Conservation (phyloP, 441 rosid species). For the Erodium texanum region DNA sequence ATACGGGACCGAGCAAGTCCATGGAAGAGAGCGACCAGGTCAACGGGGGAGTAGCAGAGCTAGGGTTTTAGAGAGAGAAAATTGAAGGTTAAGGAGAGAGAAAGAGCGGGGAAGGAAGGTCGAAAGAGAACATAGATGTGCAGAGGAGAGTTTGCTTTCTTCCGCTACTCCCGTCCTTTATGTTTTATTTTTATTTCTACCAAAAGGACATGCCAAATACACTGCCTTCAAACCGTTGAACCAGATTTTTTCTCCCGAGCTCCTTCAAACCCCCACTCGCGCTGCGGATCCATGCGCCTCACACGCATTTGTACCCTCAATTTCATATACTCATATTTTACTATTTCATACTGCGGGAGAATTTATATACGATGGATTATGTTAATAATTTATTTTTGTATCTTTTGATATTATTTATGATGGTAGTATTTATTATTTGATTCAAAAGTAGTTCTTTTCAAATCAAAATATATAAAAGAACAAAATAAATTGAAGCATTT, state of each 20-base stretch:
- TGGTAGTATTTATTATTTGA: no score
- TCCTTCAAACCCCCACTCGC: neutral
- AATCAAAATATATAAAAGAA: no score
- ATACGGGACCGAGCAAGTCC: conserved; percentile 11
- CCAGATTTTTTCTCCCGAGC: neutral
- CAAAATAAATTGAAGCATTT: no score
- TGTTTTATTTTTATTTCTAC: neutral
- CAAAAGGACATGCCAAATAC: neutral
- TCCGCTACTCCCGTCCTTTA: neutral
- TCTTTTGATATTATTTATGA: no score
- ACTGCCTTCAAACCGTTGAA: conserved; percentile 9
- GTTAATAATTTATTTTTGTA: no score
- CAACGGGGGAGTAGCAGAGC: neutral
- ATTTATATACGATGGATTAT: no score
- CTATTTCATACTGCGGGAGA: no score
- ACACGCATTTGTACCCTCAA: no score
- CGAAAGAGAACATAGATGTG: neutral
- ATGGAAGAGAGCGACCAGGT: conserved; percentile 5
- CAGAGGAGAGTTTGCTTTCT: neutral
- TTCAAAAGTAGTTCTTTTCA: no score
- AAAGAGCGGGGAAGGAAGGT: neutral
- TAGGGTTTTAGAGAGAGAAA: conserved; percentile 15
- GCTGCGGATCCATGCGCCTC: neutral
- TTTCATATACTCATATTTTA: no score
- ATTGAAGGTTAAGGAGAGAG: neutral